Percentiles rank a stretch among this genome's conserved stretches.
These are phyloP conservation scores for Podospora didyma DNA, from an alignment of 495 filamentous ascomycete genomes.

Conservation along the genomic window DNA sequence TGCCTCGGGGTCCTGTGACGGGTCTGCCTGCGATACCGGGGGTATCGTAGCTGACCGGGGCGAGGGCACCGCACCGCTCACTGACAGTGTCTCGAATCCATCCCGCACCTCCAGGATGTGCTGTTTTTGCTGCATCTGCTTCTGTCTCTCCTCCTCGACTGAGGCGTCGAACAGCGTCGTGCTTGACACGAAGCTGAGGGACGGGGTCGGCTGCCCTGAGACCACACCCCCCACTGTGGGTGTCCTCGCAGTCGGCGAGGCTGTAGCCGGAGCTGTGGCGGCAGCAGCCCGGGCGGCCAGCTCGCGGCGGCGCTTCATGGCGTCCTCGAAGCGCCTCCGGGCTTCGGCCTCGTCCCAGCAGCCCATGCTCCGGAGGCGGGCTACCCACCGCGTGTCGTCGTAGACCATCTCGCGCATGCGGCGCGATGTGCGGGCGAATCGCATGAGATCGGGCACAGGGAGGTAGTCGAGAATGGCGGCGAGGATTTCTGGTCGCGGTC, in stretches of 20 bases:
- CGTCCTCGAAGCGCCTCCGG: constrained; percentile 69
- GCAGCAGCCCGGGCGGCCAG: constrained; percentile 29
- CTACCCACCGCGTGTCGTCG: constrained; percentile 95
- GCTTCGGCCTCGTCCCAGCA: constrained; percentile 93
- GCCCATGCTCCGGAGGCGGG: constrained; percentile 75
- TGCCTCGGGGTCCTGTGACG: constrained; percentile 49
- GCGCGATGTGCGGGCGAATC: constrained; percentile 81
- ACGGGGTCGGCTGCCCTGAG: constrained; percentile 6
- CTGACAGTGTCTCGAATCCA: constrained; percentile 63
- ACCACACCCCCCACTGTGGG: neutral
- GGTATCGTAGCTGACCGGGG: neutral
- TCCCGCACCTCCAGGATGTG: constrained; percentile 41
- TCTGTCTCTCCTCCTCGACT: constrained; percentile 51
- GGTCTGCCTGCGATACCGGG: constrained; percentile 11
- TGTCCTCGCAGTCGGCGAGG: neutral
- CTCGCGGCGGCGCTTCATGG: constrained; percentile 62
- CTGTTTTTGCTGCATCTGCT: constrained; percentile 11
- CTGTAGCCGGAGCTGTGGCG: constrained; percentile 16
- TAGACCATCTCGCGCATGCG: constrained; percentile 98
- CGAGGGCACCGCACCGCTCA: constrained; percentile 20
- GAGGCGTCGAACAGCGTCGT: constrained; percentile 69
- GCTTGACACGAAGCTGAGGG: constrained; percentile 15
- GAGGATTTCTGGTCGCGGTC: constrained; percentile 65
- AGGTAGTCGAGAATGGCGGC: constrained; percentile 85
- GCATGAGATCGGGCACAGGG: constrained; percentile 74